Percentiles rank a stretch among this genome's conserved stretches.
Conservation (phyloP, 2,329 filamentous ascomycete species). For the Thelonectria olida region DNA sequence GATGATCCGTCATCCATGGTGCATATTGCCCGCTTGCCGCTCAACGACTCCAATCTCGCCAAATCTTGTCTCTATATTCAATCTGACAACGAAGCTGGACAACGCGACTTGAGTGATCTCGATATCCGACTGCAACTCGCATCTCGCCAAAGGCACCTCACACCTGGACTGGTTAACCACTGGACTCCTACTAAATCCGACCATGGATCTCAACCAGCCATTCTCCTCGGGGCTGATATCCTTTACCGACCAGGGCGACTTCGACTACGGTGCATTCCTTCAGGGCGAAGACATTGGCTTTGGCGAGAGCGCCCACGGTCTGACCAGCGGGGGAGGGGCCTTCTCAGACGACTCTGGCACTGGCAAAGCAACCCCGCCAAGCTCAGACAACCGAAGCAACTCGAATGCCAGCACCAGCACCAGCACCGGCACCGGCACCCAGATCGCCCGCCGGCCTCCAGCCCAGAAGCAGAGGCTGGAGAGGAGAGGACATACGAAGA, state of each 20-base stretch:
- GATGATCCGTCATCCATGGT: conserved; percentile 25
- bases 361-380: conserved; percentile 44
- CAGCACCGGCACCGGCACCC: conserved; percentile 11
- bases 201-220: conserved; percentile 43
- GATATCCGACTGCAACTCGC: background rate
- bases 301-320: conserved; percentile 27
- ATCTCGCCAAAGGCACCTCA: background rate
- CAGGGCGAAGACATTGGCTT: conserved; percentile 40
- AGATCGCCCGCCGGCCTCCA: conserved; percentile 26
- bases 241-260: conserved; percentile 44
- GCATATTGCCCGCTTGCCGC: conserved; percentile 14
- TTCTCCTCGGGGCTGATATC: conserved; percentile 41
- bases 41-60: conserved; percentile 19
- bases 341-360: conserved; percentile 45
- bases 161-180: background rate
- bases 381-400: conserved; percentile 37
- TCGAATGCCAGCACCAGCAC: conserved; percentile 22
- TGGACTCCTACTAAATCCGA: no score
- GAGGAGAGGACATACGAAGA: conserved; percentile 72
- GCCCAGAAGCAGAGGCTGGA: conserved; percentile 52
- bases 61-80: conserved; percentile 6
- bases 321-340: conserved; percentile 11
- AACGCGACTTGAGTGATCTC: background rate
- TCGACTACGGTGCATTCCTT: conserved; percentile 53
- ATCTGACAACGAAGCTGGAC: background rate